A percentile compares a stretch with the other conserved stretches of the same genome.
Conservation (phyloP, 148 eudicot species). For the Fallopia convolvulus region DNA sequence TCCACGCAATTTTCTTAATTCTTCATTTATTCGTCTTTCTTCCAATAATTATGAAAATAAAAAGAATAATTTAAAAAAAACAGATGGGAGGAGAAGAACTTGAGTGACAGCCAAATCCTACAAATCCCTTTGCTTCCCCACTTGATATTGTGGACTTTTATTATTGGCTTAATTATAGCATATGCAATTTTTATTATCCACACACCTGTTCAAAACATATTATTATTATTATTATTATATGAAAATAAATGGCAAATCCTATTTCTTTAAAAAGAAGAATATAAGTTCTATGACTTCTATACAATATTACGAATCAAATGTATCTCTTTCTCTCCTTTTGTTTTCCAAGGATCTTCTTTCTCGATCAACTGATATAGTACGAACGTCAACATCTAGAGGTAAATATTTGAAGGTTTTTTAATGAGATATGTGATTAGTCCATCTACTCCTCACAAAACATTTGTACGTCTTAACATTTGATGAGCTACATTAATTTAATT, state of each 20-base stretch:
- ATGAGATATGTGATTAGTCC: not conserved
- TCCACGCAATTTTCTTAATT: not conserved
- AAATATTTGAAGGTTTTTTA: not conserved
- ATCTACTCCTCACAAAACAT: not conserved
- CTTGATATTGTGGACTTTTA: not conserved
- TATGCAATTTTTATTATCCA: not conserved
- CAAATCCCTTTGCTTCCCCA: not conserved
- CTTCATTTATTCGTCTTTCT: not conserved
- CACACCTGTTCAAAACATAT: not conserved
- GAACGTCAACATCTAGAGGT: not conserved
- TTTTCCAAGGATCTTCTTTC: not conserved
- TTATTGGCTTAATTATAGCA: not conserved
- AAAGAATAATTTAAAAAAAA: not conserved
- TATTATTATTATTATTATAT: too few species aligned
- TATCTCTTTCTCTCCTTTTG: too few species aligned
- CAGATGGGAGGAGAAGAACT: not conserved
- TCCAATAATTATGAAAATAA: not conserved
- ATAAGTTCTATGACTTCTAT: too few species aligned
- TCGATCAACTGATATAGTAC: not conserved
- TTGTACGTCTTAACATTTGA: not conserved
- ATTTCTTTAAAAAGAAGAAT: too few species aligned
- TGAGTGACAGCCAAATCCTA: slow-evolving; percentile 1
- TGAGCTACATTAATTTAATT: not conserved
- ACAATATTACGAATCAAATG: too few species aligned
- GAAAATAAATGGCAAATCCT: too few species aligned